Conservation (phyloP, 129 eudicot species). For the Pseudognaphalium luteoalbum region DNA sequence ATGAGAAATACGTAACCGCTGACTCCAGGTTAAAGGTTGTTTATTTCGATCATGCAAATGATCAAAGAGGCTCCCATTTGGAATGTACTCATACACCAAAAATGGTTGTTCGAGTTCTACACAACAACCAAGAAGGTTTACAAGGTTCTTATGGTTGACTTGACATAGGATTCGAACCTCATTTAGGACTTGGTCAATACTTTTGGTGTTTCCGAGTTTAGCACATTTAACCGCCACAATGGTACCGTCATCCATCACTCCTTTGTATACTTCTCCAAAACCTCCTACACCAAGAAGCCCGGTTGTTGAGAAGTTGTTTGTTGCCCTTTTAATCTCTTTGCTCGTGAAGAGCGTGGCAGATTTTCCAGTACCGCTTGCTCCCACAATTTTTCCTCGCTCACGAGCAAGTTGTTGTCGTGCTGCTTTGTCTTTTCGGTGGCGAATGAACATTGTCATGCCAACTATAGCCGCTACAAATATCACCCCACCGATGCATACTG, state of each 20-base stretch:
- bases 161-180: constrained; percentile 80
- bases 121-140: constrained; percentile 65
- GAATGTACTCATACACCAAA: constrained; percentile 56
- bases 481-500: constrained; percentile 12
- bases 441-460: neutral
- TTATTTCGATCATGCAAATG: constrained; percentile 41
- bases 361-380: constrained; percentile 53
- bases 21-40: constrained; percentile 45
- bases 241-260: constrained; percentile 62
- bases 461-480: neutral
- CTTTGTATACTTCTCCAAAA: constrained; percentile 77
- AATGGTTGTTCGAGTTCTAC: constrained; percentile 61
- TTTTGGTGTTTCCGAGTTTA: constrained; percentile 63
- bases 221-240: constrained; percentile 67
- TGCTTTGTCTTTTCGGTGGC: constrained; percentile 16
- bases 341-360: constrained; percentile 51
- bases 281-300: constrained; percentile 76
- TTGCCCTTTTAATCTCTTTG: constrained; percentile 56
- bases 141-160: constrained; percentile 70
- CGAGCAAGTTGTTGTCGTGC: constrained; percentile 44
- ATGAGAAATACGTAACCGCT: constrained; percentile 45
- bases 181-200: constrained; percentile 64
- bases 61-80: constrained; percentile 60
- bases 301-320: constrained; percentile 49
- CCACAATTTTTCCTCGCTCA: constrained; percentile 56